phyloP scores from a whole-genome alignment of 768 basidiomycete genomes.

The Suillus placidus region DNA sequence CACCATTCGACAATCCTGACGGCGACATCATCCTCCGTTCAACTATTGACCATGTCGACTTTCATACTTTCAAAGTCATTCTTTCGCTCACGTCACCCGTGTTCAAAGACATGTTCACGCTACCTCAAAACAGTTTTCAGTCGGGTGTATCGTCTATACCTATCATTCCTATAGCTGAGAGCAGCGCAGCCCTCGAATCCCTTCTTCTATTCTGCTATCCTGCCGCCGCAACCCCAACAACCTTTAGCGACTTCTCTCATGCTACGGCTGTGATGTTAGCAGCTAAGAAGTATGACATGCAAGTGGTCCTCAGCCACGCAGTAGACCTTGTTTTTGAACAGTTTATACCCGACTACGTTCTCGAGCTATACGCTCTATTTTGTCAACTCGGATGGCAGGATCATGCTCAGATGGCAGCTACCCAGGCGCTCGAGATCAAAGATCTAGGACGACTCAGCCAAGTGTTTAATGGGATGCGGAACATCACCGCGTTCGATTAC shows the following conservation, averaged over 20 bases:
- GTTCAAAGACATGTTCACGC: slow-evolving; percentile 33
- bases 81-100: slow-evolving; percentile 39
- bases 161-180: slow-evolving; percentile 45
- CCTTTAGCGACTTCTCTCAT: slow-evolving; percentile 22
- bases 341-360: slow-evolving; percentile 17
- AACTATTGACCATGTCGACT: slow-evolving; percentile 33
- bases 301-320: slow-evolving; percentile 17
- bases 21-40: slow-evolving; percentile 42
- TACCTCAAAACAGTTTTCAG: slow-evolving; percentile 14
- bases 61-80: slow-evolving; percentile 39
- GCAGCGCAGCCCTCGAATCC: slow-evolving; percentile 27
- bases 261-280: slow-evolving; percentile 21
- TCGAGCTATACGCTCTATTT: slow-evolving; percentile 33
- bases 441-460: slow-evolving; percentile 12
- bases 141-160: slow-evolving; percentile 25
- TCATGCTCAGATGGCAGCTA: slow-evolving; percentile 26
- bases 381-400: slow-evolving; percentile 21
- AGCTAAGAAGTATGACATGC: slow-evolving; percentile 35
- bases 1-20: slow-evolving; percentile 33
- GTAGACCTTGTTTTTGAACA: slow-evolving; percentile 17
- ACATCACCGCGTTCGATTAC: slow-evolving; percentile 43
- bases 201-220: slow-evolving; percentile 32
- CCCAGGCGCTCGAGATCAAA: slow-evolving; percentile 22
- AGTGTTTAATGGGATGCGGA: slow-evolving; percentile 40
- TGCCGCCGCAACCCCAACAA: slow-evolving; percentile 17